Conservation (phyloP, 2,329 filamentous ascomycete genomes). For the Ceratocystis alfenasii region DNA sequence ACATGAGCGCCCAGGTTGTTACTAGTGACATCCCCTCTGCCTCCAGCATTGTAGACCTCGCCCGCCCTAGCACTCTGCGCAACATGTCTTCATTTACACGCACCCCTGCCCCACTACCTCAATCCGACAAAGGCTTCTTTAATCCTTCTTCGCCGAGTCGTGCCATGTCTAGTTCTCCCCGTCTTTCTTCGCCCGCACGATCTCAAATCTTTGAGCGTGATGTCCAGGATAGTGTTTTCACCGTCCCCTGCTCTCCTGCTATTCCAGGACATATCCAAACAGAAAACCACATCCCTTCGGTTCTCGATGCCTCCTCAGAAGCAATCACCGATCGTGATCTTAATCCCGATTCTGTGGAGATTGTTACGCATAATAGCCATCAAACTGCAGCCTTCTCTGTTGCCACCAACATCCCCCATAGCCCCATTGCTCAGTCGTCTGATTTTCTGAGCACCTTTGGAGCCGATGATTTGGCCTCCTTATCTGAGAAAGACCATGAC, state of each 20-base stretch:
- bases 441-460: constrained; percentile 39
- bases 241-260: constrained; percentile 64
- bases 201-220: constrained; percentile 87
- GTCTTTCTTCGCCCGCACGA: constrained; percentile 63
- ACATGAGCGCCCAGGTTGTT: constrained; percentile 39
- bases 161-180: constrained; percentile 57
- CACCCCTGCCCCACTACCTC: constrained; percentile 35
- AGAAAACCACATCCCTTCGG: constrained; percentile 85
- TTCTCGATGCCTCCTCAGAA: constrained; percentile 79
- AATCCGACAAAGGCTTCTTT: constrained; percentile 35
- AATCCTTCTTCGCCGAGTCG: constrained; percentile 52
- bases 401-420: constrained; percentile 33
- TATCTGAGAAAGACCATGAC: constrained; percentile 38
- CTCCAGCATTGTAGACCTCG: background rate
- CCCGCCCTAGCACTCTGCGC: constrained; percentile 14
- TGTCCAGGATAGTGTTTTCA: constrained; percentile 64
- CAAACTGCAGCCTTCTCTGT: constrained; percentile 64
- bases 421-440: constrained; percentile 30
- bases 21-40: constrained; percentile 43
- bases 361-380: constrained; percentile 75
- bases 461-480: constrained; percentile 46
- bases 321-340: constrained; percentile 80
- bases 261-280: constrained; percentile 89
- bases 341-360: constrained; percentile 82
- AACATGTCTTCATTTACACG: constrained; percentile 21